Percentiles rank a stretch among this genome's conserved stretches.
These are phyloP conservation scores for Periconia sp. DNA, from an alignment of 2,329 filamentous ascomycete species.

Conservation along the genomic window DNA sequence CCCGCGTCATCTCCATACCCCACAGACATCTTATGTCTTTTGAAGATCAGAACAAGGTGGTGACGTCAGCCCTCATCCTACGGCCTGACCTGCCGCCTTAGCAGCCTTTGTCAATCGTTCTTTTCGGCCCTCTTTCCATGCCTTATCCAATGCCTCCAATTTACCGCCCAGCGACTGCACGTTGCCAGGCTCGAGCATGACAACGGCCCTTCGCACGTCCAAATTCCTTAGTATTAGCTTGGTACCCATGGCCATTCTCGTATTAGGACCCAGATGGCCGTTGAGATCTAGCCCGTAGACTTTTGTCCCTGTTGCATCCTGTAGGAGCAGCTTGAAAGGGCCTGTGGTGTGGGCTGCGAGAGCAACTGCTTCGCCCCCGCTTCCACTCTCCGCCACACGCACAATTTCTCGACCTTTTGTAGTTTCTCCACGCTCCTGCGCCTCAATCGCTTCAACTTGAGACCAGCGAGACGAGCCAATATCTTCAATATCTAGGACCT, in stretches of 20 bases:
- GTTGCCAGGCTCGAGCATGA: conserved; percentile 75
- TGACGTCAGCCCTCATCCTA: neutral
- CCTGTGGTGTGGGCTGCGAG: conserved; percentile 52
- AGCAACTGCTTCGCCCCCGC: conserved; percentile 42
- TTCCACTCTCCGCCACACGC: conserved; percentile 65
- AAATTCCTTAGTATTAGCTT: conserved; percentile 76
- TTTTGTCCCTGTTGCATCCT: conserved; percentile 73
- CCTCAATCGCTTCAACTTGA: conserved; percentile 82
- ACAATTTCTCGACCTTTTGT: conserved; percentile 82
- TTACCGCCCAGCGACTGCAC: conserved; percentile 85
- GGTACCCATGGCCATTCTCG: conserved; percentile 76
- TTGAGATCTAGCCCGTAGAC: conserved; percentile 76
- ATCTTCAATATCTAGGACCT: conserved; percentile 87
- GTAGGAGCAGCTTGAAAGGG: conserved; percentile 81
- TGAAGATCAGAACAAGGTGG: neutral
- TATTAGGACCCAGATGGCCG: conserved; percentile 67
- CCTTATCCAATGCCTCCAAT: conserved; percentile 78
- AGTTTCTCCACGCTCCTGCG: conserved; percentile 73
- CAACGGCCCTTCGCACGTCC: conserved; percentile 73
- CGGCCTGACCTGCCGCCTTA: conserved; percentile 17
- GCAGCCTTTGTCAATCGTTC: conserved; percentile 69
- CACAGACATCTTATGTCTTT: too few relatives aligned
- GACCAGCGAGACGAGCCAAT: conserved; percentile 81
- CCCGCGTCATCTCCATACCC: too few relatives aligned
- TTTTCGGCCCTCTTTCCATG: conserved; percentile 77